Evolutionary conservation across 2,329 filamentous ascomycete species (phyloP).

Genomic region (Xylariaceae sp.): DNA sequence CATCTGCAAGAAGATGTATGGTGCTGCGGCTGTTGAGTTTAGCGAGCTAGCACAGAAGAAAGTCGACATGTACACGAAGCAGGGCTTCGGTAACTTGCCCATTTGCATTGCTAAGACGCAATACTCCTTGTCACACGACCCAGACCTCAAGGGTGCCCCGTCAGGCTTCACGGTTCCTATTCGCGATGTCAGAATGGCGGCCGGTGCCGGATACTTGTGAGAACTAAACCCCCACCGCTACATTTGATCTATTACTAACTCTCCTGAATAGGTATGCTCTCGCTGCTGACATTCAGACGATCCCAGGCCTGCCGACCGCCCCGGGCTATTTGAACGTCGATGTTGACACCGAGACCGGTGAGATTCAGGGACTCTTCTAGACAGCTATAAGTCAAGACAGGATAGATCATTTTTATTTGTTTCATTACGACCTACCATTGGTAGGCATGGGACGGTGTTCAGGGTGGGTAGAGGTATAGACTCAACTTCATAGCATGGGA

Average conservation of each 20-base stretch:
- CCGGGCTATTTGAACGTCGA: conserved; percentile 96
- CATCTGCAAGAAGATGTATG: conserved; percentile 94
- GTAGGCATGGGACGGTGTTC: conserved; percentile 14
- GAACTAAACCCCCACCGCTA: conserved; percentile 42
- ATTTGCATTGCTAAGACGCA: conserved; percentile 99
- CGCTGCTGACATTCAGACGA: conserved; percentile 97
- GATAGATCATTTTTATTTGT: background rate
- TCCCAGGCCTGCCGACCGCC: conserved; percentile 92
- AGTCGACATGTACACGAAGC: conserved; percentile 90
- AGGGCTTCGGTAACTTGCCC: conserved; percentile 90
- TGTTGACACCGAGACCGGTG: conserved; percentile 79
- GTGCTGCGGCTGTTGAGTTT: conserved; percentile 87
- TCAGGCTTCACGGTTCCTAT: conserved; percentile 95
- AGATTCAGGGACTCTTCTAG: conserved; percentile 90
- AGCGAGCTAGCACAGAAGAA: conserved; percentile 94
- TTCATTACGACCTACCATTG: background rate
- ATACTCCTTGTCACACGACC: conserved; percentile 93
- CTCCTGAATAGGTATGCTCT: conserved; percentile 73
- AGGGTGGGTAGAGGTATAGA: conserved; percentile 17
- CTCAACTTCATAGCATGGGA: conserved; percentile 27
- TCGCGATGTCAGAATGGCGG: conserved; percentile 90
- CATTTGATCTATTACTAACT: conserved; percentile 44
- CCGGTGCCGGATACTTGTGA: conserved; percentile 90
- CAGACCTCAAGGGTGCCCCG: conserved; percentile 91
- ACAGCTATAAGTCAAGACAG: background rate